These are phyloP conservation scores for Tetrapisispora nanseiensis DNA, from an alignment of 805 yeast genomes.

Conservation along the genomic window DNA sequence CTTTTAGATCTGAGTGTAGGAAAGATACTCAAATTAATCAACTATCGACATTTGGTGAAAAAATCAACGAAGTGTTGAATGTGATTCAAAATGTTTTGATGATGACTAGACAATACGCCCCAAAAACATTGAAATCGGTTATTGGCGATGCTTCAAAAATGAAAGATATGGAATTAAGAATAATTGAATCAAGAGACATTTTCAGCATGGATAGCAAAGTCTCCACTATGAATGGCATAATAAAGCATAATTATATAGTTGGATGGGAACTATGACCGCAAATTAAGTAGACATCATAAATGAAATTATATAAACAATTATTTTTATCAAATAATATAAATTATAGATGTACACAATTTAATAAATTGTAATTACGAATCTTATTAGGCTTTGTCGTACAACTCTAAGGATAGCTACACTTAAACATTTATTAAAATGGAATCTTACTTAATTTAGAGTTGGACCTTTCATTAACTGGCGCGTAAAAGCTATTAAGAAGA, in stretches of 20 bases:
- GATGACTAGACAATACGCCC: conserved; percentile 16
- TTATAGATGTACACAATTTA: too few species aligned
- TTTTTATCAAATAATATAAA: too few species aligned
- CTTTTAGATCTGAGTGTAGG: conserved; percentile 4
- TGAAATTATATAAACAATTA: too few species aligned
- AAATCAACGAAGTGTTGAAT: conserved; percentile 26
- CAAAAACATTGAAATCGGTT: conserved; percentile 31
- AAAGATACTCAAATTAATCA: not conserved
- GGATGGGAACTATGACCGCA: too few species aligned
- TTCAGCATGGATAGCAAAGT: conserved; percentile 5
- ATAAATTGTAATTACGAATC: too few species aligned
- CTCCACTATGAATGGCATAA: not conserved
- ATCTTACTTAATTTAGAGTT: too few species aligned
- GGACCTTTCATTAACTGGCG: too few species aligned
- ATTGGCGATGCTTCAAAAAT: conserved; percentile 46
- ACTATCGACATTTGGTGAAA: conserved; percentile 10
- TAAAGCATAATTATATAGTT: conserved; percentile 6
- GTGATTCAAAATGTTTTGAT: conserved; percentile 25
- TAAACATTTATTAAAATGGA: too few species aligned
- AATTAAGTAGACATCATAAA: too few species aligned
- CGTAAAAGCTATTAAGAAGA: too few species aligned
- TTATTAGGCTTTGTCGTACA: too few species aligned
- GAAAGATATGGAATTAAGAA: conserved; percentile 64
- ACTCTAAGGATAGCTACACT: too few species aligned
- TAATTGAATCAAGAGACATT: conserved; percentile 47